Conservation (phyloP, 2,329 filamentous ascomycete species). For the Calycina herbarum region DNA sequence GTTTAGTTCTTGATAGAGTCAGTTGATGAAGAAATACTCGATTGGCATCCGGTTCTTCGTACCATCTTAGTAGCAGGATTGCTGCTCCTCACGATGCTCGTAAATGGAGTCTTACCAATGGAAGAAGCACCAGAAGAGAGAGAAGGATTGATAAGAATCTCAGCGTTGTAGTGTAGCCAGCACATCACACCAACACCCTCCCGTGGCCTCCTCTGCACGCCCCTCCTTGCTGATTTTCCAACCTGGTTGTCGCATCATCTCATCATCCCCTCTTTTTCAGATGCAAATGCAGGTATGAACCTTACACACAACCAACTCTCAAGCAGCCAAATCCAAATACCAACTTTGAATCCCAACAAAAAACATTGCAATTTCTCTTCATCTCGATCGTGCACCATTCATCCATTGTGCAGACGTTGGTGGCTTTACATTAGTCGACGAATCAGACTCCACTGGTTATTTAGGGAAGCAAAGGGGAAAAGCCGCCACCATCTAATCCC, state of each 20-base stretch:
- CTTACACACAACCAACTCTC: not conserved
- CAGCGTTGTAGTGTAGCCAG: not conserved
- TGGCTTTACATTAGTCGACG: not conserved
- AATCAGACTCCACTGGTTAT: not conserved
- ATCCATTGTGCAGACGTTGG: not conserved
- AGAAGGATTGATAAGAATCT: not conserved
- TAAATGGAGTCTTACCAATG: too few relatives aligned
- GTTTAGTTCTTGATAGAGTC: not conserved
- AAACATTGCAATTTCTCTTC: not conserved
- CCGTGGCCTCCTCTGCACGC: not conserved
- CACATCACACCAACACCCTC: not conserved
- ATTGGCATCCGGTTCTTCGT: not conserved
- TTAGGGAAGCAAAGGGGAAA: not conserved
- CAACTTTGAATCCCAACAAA: not conserved
- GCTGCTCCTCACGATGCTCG: too few relatives aligned
- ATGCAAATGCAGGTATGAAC: not conserved
- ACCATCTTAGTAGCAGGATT: not conserved
- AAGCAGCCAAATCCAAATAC: not conserved
- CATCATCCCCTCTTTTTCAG: not conserved
- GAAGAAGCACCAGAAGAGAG: too few relatives aligned
- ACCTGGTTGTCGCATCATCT: constrained; percentile 2
- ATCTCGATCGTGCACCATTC: too few relatives aligned
- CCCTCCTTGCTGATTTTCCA: not conserved
- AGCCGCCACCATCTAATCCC: not conserved
- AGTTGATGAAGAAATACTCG: too few relatives aligned